Evolutionary conservation across 2,329 filamentous ascomycete genomes (phyloP), one percentile per base, ranked within the genome.

Genomic region (Magnaporthiopsis incrustans): DNA sequence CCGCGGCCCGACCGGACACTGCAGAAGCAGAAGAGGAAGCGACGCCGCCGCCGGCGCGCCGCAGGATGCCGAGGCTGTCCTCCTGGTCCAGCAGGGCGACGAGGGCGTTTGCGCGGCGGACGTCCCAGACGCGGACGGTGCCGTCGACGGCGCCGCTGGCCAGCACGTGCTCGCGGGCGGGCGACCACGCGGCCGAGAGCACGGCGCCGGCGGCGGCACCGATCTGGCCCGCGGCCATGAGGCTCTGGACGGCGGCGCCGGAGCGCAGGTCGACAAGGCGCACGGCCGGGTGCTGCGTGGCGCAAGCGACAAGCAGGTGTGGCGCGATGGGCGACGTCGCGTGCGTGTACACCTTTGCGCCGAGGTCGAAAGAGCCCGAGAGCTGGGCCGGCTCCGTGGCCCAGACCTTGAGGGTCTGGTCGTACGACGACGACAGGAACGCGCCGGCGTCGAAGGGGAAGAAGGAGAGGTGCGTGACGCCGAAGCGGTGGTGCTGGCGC

Each of bases 121-220:
- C 85, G 73, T 98, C 94, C 88, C 94, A 98, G 50, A 97, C 79
- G 27, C 92, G 85, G 2, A 93, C 86, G 12, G 86, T 89, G 26
- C 93, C 93, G 72, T 98, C 93, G 0, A 88, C 85, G n/a, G 91
- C 90, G 0, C 91, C 92, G 62, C 90, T 94, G 12, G 89, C 91
- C 3, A 98, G 82, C 4, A 96, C 80, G 71, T 97, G 85, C 60
- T 93, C 90, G 60, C 89, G 81, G 6, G 85, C 84, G 0, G 93
- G 93, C 64, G 91, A 94, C 95, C 95, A 98, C 4, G 87, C 83
- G 0, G 90, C 81, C 0, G 88, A 84, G 6, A 92, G 77, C 1
- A 92, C 82, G 6, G 88, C 85, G 0, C 86, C 87, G 53, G 85
- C 80, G 2, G 67, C 67, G 10, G 68, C 67, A 18, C 69, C 68